Conservation (phyloP, 805 yeast genomes). For the Cyberlindnera japonica region DNA sequence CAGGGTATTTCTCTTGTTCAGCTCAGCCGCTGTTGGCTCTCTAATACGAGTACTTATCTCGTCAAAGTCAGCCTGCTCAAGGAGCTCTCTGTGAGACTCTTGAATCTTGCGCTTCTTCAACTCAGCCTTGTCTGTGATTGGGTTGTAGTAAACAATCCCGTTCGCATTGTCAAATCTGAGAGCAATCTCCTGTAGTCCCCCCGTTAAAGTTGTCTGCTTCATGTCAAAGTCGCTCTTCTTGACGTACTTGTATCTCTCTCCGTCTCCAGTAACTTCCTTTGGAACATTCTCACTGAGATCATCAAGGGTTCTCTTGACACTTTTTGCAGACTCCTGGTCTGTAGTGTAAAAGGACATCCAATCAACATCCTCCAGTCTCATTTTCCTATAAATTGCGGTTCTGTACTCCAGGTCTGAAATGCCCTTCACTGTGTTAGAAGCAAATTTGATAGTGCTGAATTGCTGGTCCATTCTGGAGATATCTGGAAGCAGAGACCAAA, state of each 20-base stretch:
- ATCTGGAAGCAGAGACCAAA: constrained; percentile 87
- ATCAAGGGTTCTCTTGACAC: constrained; percentile 40
- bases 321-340: constrained; percentile 37
- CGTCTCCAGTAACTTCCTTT: constrained; percentile 30
- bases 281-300: constrained; percentile 48
- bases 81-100: constrained; percentile 44
- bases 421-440: constrained; percentile 20
- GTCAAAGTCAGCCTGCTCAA: constrained; percentile 56
- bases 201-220: constrained; percentile 35
- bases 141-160: constrained; percentile 69
- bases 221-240: constrained; percentile 81
- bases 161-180: constrained; percentile 53
- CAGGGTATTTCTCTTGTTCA: constrained; percentile 59
- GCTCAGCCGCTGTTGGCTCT: constrained; percentile 70
- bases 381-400: constrained; percentile 70
- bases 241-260: constrained; percentile 47
- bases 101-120: constrained; percentile 80
- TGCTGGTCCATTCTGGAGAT: constrained; percentile 84
- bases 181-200: constrained; percentile 51
- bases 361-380: constrained; percentile 63
- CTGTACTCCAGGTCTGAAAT: constrained; percentile 20
- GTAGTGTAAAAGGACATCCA: constrained; percentile 73
- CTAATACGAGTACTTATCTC: constrained; percentile 59
- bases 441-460: constrained; percentile 61
- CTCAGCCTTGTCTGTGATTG: constrained; percentile 71